A percentile compares a stretch with the other conserved stretches of the same genome.
phyloP scores from a whole-genome alignment of 805 yeast species.

The Wickerhamiella azyma region DNA sequence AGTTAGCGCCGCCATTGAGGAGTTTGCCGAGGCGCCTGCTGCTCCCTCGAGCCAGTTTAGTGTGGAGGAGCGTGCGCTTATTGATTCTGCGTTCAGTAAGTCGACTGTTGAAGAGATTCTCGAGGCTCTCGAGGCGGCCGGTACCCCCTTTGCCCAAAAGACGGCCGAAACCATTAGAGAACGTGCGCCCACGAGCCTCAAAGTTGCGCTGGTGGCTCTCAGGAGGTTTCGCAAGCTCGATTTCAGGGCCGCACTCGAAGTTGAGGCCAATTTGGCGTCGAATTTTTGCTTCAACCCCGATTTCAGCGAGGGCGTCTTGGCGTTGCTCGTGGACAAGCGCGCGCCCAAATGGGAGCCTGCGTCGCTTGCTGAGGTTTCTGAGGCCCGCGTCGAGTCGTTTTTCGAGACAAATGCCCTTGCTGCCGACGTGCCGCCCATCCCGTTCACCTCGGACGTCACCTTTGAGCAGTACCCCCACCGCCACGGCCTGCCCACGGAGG shows the following conservation, averaged over 20 bases:
- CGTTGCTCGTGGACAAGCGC: slow-evolving; percentile 39
- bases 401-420: slow-evolving; percentile 23
- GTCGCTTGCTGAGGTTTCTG: slow-evolving; percentile 27
- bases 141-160: slow-evolving; percentile 50
- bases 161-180: slow-evolving; percentile 42
- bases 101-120: slow-evolving; percentile 41
- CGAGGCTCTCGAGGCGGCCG: slow-evolving; percentile 38
- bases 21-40: slow-evolving; percentile 37
- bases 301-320: slow-evolving; percentile 40
- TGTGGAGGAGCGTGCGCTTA: slow-evolving; percentile 41
- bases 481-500: slow-evolving; percentile 70
- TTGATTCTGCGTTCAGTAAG: slow-evolving; percentile 55
- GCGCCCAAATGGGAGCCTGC: slow-evolving; percentile 39
- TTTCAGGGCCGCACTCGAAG: slow-evolving; percentile 51
- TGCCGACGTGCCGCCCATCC: slow-evolving; percentile 19
- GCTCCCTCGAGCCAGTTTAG: slow-evolving; percentile 43
- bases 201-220: slow-evolving; percentile 55
- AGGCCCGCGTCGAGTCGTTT: slow-evolving; percentile 19
- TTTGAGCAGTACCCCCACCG: slow-evolving; percentile 43
- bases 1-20: slow-evolving; percentile 64
- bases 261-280: slow-evolving; percentile 65
- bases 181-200: slow-evolving; percentile 69
- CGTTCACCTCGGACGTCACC: slow-evolving; percentile 23
- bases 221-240: slow-evolving; percentile 45
- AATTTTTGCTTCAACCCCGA: slow-evolving; percentile 55